These are phyloP conservation scores for Fulvia fulva DNA, from an alignment of 2,329 filamentous ascomycete species.

Conservation along the genomic window DNA sequence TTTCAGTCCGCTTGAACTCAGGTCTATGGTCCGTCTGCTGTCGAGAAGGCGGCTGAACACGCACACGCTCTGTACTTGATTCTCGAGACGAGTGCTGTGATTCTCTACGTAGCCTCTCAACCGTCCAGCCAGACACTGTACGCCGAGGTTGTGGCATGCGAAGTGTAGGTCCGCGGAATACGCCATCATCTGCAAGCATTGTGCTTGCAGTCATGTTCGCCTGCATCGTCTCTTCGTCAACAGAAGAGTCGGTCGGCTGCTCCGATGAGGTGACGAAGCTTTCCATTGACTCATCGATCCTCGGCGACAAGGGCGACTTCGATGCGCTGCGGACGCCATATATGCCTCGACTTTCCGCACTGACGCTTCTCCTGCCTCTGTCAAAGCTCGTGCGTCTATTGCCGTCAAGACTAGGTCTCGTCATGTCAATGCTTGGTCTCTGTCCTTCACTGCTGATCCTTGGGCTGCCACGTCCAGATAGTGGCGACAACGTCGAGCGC, in stretches of 20 bases:
- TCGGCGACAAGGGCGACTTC: conserved; percentile 46
- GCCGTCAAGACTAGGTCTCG: conserved; percentile 33
- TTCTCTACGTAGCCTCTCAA: conserved; percentile 28
- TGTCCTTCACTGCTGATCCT: conserved; percentile 42
- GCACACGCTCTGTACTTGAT: conserved; percentile 24
- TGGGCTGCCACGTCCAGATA: conserved; percentile 37
- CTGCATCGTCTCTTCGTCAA: conserved; percentile 16
- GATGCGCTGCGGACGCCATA: conserved; percentile 47
- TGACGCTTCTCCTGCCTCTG: conserved; percentile 57
- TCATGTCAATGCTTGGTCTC: conserved; percentile 38
- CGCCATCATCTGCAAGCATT: conserved; percentile 79
- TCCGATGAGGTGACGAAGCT: conserved; percentile 55
- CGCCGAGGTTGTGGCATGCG: conserved; percentile 23
- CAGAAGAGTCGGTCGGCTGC: conserved; percentile 20
- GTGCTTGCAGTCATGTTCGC: conserved; percentile 71
- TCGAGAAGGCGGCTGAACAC: conserved; percentile 28
- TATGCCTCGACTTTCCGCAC: conserved; percentile 43
- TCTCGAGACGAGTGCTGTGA: conserved; percentile 38
- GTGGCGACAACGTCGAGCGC: conserved; percentile 43
- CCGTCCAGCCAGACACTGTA: conserved; percentile 19
- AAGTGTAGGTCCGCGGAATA: conserved; percentile 78
- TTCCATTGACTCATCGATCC: conserved; percentile 62
- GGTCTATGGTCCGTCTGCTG: conserved; percentile 24
- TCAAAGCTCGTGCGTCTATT: conserved; percentile 35
- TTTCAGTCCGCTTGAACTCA: conserved; percentile 9